Conservation (phyloP, 2,329 filamentous ascomycete species). For the Tolypocladium paradoxum region DNA sequence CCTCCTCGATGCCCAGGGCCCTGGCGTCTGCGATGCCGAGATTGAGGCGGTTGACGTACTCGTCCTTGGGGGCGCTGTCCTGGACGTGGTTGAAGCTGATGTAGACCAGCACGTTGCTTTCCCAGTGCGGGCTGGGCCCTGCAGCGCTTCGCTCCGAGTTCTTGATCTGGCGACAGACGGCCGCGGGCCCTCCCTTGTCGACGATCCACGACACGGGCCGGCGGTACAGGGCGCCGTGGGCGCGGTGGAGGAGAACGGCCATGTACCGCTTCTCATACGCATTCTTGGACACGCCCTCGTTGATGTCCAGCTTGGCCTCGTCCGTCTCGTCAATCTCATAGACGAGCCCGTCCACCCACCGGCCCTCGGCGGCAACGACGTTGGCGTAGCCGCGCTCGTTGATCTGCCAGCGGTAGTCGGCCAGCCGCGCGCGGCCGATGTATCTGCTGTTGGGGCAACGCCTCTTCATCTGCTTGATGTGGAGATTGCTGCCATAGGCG, state of each 20-base stretch:
- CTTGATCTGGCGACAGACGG: constrained; percentile 13
- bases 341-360: constrained; percentile 29
- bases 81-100: constrained; percentile 20
- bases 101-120: constrained; percentile 27
- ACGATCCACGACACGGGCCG: constrained; percentile 27
- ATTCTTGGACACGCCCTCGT: constrained; percentile 28
- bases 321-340: constrained; percentile 26
- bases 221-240: constrained; percentile 21
- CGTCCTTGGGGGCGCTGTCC: constrained; percentile 25
- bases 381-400: constrained; percentile 37
- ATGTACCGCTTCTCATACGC: constrained; percentile 26
- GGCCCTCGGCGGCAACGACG: constrained; percentile 21
- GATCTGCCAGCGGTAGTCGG: constrained; percentile 32
- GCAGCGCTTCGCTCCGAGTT: constrained; percentile 4
- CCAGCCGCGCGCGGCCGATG: constrained; percentile 27
- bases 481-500: constrained; percentile 36
- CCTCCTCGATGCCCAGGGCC: constrained; percentile 21
- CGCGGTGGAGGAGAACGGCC: constrained; percentile 20
- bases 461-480: constrained; percentile 31
- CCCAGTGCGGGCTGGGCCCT: constrained; percentile 12
- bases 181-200: constrained; percentile 21
- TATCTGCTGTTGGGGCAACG: constrained; percentile 30
- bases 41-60: constrained; percentile 30
- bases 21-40: constrained; percentile 24
- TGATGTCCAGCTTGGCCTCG: constrained; percentile 27